Percentiles rank a stretch among this genome's conserved stretches.
Evolutionary conservation across 2,329 filamentous ascomycete genomes (phyloP).

Genomic region (Penicillium hesseltinei): DNA sequence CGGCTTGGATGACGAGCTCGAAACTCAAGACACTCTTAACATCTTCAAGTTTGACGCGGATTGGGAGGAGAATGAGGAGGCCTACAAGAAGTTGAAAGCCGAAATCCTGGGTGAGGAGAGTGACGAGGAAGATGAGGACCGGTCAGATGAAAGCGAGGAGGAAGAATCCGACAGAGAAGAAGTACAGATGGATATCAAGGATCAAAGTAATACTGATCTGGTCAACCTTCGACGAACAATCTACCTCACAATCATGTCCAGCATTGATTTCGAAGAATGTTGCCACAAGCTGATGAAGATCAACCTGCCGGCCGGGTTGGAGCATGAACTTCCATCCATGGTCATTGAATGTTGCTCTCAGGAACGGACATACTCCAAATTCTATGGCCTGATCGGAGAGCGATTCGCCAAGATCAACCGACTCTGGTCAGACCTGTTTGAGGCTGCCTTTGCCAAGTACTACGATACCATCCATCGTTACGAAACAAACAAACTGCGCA

Average conservation of each 20-base stretch:
- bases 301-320: constrained; percentile 79
- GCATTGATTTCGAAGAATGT: constrained; percentile 92
- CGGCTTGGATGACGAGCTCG: constrained; percentile 77
- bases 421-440: constrained; percentile 89
- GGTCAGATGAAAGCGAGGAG: constrained; percentile 58
- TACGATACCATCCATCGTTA: constrained; percentile 97
- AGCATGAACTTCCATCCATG: constrained; percentile 92
- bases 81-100: constrained; percentile 85
- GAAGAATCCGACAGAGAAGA: constrained; percentile 75
- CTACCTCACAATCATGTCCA: constrained; percentile 96
- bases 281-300: constrained; percentile 97
- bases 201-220: constrained; percentile 93
- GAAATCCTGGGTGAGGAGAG: constrained; percentile 95
- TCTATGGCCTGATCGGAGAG: constrained; percentile 92
- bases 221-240: constrained; percentile 92
- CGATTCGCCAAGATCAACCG: constrained; percentile 94
- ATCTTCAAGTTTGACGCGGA: constrained; percentile 92
- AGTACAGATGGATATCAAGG: constrained; percentile 90
- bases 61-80: constrained; percentile 86
- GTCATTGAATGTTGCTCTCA: constrained; percentile 95
- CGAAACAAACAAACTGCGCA: constrained; percentile 91
- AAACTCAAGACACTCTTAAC: constrained; percentile 83
- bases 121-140: constrained; percentile 71
- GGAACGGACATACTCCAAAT: constrained; percentile 95
- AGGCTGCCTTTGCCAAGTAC: constrained; percentile 85